Base-by-base conservation (phyloP, 805 yeast genomes). In the Candida takata region DNA sequence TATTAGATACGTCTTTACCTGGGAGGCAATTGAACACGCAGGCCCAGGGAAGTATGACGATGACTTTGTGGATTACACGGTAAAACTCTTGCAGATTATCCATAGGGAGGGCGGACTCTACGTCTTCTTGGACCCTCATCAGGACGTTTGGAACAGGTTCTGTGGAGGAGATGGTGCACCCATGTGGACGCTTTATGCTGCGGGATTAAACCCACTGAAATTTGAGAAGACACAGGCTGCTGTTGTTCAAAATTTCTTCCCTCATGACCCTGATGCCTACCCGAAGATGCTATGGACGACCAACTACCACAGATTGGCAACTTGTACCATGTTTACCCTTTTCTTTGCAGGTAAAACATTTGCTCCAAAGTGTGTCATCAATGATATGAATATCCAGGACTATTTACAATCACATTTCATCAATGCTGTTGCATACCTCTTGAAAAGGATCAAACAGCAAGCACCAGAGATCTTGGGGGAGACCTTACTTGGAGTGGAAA, bases 141-240 rank as follows among this genome's bases (percentile, higher is more conserved):
- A 88, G 57, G 97, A 88, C 55, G 94, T 80, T 10, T 88, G 97
- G 97, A 79, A 92, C 2, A 70, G 96, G 32, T 84, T 69, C 53
- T 65, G 77, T 9, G 96, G 96, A 5, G 97, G 97, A 3, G 77
- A 85, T 31, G 97, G 97, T 14, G 95, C 96, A 4, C 97, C 97
- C 1, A 50, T 84, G 51, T 88, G 97, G 97, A 87, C 97, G 0
- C 55, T 87, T 4, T 79, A 83, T 51, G 88, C 92, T 17, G 95
- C 90, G 3, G 96, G 96, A 1, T 61, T 88, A 32, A 74, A 88
- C 37, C 95, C 95, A 0, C 64, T 55, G n/a, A 58, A 72, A n/a
- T 84, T 92, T 49, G 58, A 70, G 1, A 65, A 46, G 3, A 84
- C 92, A 5, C 84, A 82, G 40, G 95, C 95, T 1, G 90, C 96